These are phyloP conservation scores for Tylopilus cervinicoccineus DNA, from an alignment of 768 basidiomycete genomes.

Conservation along the genomic window DNA sequence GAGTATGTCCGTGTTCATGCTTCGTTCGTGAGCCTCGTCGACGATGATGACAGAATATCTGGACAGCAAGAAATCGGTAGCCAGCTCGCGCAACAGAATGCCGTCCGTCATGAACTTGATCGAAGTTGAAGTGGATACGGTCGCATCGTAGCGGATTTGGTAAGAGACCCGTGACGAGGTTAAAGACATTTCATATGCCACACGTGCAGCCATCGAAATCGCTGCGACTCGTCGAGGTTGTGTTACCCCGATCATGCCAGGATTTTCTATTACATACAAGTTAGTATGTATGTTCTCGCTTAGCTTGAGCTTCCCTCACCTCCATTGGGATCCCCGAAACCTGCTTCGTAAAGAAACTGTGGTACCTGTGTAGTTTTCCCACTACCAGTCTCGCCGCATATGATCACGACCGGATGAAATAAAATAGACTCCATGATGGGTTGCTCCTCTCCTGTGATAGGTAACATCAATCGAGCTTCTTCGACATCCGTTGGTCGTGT, in stretches of 20 bases:
- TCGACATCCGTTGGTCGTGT: conserved; percentile 67
- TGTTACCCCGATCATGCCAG: conserved; percentile 97
- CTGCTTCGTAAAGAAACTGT: conserved; percentile 96
- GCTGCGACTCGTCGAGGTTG: conserved; percentile 98
- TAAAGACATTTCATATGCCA: conserved; percentile 88
- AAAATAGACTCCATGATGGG: conserved; percentile 89
- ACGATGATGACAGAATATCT: conserved; percentile 95
- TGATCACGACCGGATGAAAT: conserved; percentile 71
- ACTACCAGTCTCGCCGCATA: conserved; percentile 91
- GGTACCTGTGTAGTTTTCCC: conserved; percentile 99
- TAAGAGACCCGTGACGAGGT: conserved; percentile 83
- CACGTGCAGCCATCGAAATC: conserved; percentile 91
- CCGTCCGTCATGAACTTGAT: conserved; percentile 99
- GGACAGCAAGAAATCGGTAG: conserved; percentile 87
- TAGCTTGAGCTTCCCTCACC: conserved; percentile 44
- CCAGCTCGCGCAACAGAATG: conserved; percentile 88
- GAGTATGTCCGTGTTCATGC: conserved; percentile 96
- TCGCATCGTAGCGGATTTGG: conserved; percentile 96
- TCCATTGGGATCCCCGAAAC: conserved; percentile 80
- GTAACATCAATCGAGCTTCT: conserved; percentile 73
- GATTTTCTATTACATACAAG: conserved; percentile 63
- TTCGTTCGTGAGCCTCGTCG: conserved; percentile 97
- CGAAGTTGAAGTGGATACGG: conserved; percentile 80
- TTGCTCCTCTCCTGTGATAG: conserved; percentile 92
- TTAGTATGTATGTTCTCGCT: background rate